phyloP scores from a whole-genome alignment of 2,329 filamentous ascomycete species.

The Gnomoniopsis sp. region DNA sequence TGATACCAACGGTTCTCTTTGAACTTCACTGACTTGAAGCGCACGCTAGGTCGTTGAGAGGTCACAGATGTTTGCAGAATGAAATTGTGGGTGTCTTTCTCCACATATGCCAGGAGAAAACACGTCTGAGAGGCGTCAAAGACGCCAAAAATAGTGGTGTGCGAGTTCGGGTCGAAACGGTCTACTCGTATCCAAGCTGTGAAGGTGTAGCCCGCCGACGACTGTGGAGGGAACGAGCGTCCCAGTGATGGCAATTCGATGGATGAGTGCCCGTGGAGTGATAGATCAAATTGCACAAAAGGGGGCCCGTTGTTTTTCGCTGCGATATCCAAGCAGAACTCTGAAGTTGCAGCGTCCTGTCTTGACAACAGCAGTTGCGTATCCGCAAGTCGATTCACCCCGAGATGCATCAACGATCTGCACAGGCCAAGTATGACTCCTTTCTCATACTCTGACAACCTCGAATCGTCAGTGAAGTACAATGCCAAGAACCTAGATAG shows the following conservation, averaged over 20 bases:
- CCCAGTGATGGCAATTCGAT: constrained; percentile 87
- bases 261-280: constrained; percentile 81
- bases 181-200: constrained; percentile 87
- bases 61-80: constrained; percentile 95
- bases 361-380: constrained; percentile 67
- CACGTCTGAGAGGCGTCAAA: constrained; percentile 91
- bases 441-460: constrained; percentile 53
- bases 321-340: constrained; percentile 72
- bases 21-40: constrained; percentile 84
- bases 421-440: constrained; percentile 64
- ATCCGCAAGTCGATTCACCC: constrained; percentile 77
- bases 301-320: constrained; percentile 73
- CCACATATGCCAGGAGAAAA: constrained; percentile 89
- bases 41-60: constrained; percentile 80
- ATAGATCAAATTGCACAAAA: constrained; percentile 92
- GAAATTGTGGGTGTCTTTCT: constrained; percentile 88
- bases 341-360: constrained; percentile 51
- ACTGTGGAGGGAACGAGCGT: constrained; percentile 76
- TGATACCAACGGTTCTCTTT: constrained; percentile 85
- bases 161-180: constrained; percentile 75
- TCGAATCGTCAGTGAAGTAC: constrained; percentile 51
- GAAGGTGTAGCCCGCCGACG: constrained; percentile 83
- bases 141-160: constrained; percentile 94
- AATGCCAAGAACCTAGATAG: constrained; percentile 63
- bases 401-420: constrained; percentile 66